These are phyloP conservation scores for Dimargaris cristalligena DNA, from an alignment of 192 early-diverging fungal genomes.

Conservation along the genomic window DNA sequence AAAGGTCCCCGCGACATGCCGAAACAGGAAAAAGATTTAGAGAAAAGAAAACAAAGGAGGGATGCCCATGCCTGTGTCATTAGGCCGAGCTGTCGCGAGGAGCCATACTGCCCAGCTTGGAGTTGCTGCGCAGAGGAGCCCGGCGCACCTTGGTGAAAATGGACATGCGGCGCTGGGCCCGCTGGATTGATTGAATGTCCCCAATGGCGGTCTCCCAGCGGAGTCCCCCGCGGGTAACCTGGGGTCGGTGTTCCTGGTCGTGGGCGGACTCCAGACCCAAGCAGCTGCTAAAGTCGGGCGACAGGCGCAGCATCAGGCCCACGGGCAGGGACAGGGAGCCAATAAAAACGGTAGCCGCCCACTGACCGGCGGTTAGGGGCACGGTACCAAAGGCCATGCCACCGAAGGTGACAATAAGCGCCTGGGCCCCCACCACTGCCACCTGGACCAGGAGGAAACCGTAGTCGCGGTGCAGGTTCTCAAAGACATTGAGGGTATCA, in stretches of 20 bases:
- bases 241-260: conserved; percentile 19
- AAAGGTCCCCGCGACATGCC: too few species aligned
- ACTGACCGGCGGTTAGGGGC: conserved; percentile 44
- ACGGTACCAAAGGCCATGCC: conserved; percentile 77
- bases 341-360: conserved; percentile 62
- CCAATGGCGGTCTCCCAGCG: not conserved
- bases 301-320: conserved; percentile 57
- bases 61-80: too few species aligned
- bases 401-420: conserved; percentile 73
- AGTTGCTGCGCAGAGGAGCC: not conserved
- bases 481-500: conserved; percentile 68
- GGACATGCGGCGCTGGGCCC: not conserved
- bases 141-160: not conserved
- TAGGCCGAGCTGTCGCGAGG: too few species aligned
- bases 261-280: conserved; percentile 31
- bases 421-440: conserved; percentile 54
- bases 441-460: conserved; percentile 66
- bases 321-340: conserved; percentile 69
- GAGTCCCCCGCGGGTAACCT: conserved; percentile 4
- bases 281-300: conserved; percentile 50
- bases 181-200: not conserved
- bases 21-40: too few species aligned
- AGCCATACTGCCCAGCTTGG: too few species aligned
- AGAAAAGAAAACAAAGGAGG: too few species aligned
- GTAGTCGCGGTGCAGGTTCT: conserved; percentile 60